Base-by-base conservation (phyloP, 169 alveolate species). In the Plasmodium inui region DNA sequence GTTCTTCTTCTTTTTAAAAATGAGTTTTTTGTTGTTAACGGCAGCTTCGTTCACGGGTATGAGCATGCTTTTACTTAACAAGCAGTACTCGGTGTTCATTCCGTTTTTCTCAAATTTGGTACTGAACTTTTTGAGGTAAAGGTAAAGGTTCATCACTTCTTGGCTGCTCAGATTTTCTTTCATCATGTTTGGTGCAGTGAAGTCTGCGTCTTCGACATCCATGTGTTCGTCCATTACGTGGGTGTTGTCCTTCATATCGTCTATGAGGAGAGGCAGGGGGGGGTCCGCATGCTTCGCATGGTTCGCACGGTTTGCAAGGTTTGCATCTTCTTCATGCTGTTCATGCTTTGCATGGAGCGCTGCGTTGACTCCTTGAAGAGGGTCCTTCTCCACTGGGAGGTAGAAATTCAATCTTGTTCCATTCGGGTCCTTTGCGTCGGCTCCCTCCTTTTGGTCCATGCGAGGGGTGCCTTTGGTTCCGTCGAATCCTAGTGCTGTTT, bases 71-170 rank as follows among this genome's bases (percentile, higher is more conserved):
- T 79, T 67, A 32, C 50, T 80, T 79, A 89, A 26, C 73, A 89
- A 89, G 28, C 67, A 61, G 55, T 89, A 89, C 22, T 61, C 73
- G 46, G 28, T 79, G 26, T 14, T 17, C 37, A 79, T 79, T 19
- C 82, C 61, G 70, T n/a, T 89, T 61, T 44, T 39, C 55, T 55
- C 90, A 50, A 41, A 79, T 44, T 89, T 55, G 1, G 82, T 39
- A 39, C 83, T 41, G 19, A 67, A 34, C 50, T 79, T 61, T 79
- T 79, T 89, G 28, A 89, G 50, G 34, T 28, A 89, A 4, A 61
- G 32, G 46, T 89, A 89, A 17, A 89, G 57, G 22, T 57, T 89
- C 28, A 67, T 78, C 44, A 89, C 82, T 67, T 89, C 90, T 9
- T 79, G 44, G 50, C 34, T 39, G 53, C 37, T 79, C 70, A 89